Evolutionary conservation across 2,329 filamentous ascomycete genomes (phyloP).

Genomic region (Chaetomium strumarium): DNA sequence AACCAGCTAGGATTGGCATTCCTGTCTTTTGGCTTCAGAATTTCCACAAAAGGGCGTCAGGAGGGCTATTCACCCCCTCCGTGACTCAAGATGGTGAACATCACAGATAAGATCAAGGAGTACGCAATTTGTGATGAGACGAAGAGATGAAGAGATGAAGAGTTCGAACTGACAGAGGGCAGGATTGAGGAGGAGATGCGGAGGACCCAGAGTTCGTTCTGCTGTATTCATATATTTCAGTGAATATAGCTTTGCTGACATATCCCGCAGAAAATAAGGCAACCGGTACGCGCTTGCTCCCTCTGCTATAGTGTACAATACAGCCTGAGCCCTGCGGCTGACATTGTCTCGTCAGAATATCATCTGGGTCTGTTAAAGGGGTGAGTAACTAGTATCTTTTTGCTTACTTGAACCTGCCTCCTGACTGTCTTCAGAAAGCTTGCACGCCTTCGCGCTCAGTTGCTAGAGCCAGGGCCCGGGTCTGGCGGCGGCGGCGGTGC

Average conservation of each 20-base stretch:
- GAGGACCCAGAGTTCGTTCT: constrained; percentile 83
- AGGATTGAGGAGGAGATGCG: constrained; percentile 99
- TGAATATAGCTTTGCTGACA: constrained; percentile 19
- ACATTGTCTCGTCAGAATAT: constrained; percentile 62
- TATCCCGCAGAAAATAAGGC: constrained; percentile 82
- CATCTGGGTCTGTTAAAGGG: constrained; percentile 96
- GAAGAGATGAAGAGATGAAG: neutral
- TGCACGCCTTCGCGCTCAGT: constrained; percentile 85
- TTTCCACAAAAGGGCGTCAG: neutral
- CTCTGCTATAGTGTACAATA: neutral
- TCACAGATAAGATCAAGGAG: constrained; percentile 99
- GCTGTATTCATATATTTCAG: neutral
- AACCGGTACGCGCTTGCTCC: constrained; percentile 62
- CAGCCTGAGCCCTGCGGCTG: neutral
- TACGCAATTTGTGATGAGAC: constrained; percentile 35
- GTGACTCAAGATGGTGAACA: constrained; percentile 79
- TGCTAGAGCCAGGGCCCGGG: constrained; percentile 82
- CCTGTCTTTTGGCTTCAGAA: constrained; percentile 2
- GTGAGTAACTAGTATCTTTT: constrained; percentile 46
- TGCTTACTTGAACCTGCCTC: neutral
- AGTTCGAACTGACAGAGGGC: constrained; percentile 22
- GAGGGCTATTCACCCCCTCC: constrained; percentile 18
- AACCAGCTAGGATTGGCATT: neutral
- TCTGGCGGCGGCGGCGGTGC: constrained; percentile 70
- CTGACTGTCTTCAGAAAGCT: constrained; percentile 64